phyloP scores from a whole-genome alignment of 2,329 filamentous ascomycete species.

The Dothidotthia symphoricarpi region DNA sequence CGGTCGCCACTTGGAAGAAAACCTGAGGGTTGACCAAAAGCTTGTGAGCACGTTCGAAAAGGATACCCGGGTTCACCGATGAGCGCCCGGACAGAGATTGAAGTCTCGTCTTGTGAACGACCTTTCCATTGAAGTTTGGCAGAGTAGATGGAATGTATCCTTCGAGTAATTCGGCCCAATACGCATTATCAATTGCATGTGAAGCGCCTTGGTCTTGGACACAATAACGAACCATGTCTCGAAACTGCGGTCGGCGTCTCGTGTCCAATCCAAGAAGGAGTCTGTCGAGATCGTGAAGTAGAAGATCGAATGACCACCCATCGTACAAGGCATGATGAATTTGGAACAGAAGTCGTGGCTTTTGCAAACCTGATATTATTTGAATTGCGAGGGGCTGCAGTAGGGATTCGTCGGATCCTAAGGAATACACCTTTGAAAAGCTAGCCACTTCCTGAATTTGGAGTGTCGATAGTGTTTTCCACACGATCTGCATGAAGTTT shows the following conservation, averaged over 20 bases:
- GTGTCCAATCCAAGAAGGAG: constrained; percentile 45
- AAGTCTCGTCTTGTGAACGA: constrained; percentile 7
- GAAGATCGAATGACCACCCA: constrained; percentile 84
- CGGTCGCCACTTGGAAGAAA: constrained; percentile 71
- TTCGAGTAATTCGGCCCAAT: constrained; percentile 68
- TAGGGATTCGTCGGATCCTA: constrained; percentile 42
- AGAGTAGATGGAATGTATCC: constrained; percentile 56
- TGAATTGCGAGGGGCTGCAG: constrained; percentile 65
- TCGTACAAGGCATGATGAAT: constrained; percentile 87
- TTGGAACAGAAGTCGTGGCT: constrained; percentile 46
- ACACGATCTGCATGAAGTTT: constrained; percentile 63
- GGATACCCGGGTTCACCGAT: constrained; percentile 9
- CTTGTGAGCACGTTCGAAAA: constrained; percentile 24
- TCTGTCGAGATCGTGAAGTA: constrained; percentile 64
- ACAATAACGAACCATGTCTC: constrained; percentile 53
- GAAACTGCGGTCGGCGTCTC: constrained; percentile 58
- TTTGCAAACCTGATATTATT: constrained; percentile 38
- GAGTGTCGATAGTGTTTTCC: constrained; percentile 50
- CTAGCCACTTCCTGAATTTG: constrained; percentile 48
- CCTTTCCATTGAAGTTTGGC: constrained; percentile 57
- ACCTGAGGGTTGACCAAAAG: constrained; percentile 62
- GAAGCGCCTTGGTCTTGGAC: constrained; percentile 4
- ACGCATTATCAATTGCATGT: constrained; percentile 42
- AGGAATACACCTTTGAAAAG: constrained; percentile 43
- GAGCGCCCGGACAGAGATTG: constrained; percentile 21